Percentiles rank a stretch among this genome's conserved stretches.
Conservation (phyloP, 2,329 filamentous ascomycete species). For the Chrysoporthe austroafricana region DNA sequence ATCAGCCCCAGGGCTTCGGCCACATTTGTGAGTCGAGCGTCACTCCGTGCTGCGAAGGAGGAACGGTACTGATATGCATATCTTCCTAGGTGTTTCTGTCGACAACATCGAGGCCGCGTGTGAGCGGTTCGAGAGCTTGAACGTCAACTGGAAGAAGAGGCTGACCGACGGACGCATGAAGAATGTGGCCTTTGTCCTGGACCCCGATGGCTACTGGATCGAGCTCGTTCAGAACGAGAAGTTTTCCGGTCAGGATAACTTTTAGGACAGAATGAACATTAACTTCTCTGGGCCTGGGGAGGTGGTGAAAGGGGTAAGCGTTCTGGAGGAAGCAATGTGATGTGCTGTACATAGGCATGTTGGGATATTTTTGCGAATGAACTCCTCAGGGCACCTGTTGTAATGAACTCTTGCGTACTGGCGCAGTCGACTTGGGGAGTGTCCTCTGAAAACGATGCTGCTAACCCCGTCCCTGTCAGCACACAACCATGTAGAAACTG, state of each 20-base stretch:
- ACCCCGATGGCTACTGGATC: conserved; percentile 87
- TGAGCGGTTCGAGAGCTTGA: conserved; percentile 78
- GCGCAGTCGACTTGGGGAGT: neutral
- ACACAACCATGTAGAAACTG: no score
- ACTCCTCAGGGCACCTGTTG: neutral
- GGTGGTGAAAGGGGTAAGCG: neutral
- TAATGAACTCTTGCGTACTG: neutral
- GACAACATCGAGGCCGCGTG: conserved; percentile 91
- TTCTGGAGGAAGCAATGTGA: neutral
- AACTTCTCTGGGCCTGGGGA: no score
- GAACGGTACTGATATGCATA: neutral
- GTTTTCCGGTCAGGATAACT: conserved; percentile 58
- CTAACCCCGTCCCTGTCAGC: neutral
- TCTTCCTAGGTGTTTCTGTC: conserved; percentile 68
- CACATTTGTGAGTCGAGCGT: conserved; percentile 73
- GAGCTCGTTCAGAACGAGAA: conserved; percentile 79
- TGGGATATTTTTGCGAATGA: neutral
- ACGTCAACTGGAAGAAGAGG: conserved; percentile 92
- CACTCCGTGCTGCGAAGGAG: no score
- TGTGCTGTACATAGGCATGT: neutral
- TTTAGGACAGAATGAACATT: conserved; percentile 41
- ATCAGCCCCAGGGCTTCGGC: conserved; percentile 89
- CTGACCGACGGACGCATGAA: conserved; percentile 92
- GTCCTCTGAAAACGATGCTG: neutral
- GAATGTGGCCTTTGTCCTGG: conserved; percentile 89